Percentiles rank a stretch among this genome's conserved stretches.
These are phyloP conservation scores for Epichloe coenophiala DNA, from an alignment of 2,329 filamentous ascomycete species.

Conservation along the genomic window DNA sequence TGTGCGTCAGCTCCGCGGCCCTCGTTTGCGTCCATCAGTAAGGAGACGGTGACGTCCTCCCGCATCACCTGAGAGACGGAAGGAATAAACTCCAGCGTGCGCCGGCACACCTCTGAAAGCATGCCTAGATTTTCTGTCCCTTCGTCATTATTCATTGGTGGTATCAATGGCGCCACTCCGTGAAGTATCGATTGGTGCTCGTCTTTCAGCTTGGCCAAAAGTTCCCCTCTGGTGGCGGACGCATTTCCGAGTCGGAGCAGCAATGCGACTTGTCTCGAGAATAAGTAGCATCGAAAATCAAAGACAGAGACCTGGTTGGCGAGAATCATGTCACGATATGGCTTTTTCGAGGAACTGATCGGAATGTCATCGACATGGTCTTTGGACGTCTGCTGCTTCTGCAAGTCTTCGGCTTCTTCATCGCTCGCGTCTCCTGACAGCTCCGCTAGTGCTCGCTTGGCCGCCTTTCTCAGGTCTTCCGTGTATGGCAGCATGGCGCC, in stretches of 20 bases:
- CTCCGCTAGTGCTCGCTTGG: constrained; percentile 36
- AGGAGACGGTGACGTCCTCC: constrained; percentile 53
- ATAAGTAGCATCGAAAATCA: constrained; percentile 90
- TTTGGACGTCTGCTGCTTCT: constrained; percentile 25
- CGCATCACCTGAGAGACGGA: constrained; percentile 68
- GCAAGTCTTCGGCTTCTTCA: constrained; percentile 35
- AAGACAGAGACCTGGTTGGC: constrained; percentile 93
- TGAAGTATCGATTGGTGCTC: constrained; percentile 46
- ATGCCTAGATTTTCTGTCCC: constrained; percentile 63
- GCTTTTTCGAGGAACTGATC: constrained; percentile 54
- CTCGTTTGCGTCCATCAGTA: constrained; percentile 31
- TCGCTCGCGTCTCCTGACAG: constrained; percentile 16
- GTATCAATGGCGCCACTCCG: constrained; percentile 40
- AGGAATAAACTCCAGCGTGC: constrained; percentile 74
- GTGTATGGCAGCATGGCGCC: constrained; percentile 61
- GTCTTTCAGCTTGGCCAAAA: constrained; percentile 47
- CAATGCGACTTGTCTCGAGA: constrained; percentile 73
- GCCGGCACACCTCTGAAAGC: constrained; percentile 74
- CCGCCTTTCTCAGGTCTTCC: constrained; percentile 53
- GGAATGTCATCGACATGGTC: constrained; percentile 42
- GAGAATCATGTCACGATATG: constrained; percentile 83
- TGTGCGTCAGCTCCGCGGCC: constrained; percentile 20
- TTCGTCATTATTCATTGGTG: constrained; percentile 34
- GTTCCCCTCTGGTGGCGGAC: constrained; percentile 46
- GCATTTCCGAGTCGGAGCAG: constrained; percentile 73